A percentile compares a stretch with the other conserved stretches of the same genome.
Evolutionary conservation across 2,329 filamentous ascomycete genomes (phyloP).

Genomic region (Penicillium sp.): DNA sequence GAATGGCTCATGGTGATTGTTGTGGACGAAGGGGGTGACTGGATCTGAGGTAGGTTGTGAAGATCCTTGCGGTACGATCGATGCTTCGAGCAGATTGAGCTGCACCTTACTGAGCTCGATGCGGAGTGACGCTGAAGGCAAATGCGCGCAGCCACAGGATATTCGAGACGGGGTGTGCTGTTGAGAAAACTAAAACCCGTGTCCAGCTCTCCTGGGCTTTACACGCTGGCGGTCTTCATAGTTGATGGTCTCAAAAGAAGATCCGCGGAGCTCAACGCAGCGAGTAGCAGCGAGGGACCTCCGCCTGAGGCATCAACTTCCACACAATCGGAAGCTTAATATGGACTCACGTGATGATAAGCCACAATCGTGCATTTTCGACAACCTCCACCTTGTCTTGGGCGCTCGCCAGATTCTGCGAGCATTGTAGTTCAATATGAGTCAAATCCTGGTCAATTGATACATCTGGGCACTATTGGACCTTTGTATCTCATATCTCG

Average conservation of each 20-base stretch:
- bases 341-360: neutral
- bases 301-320: conserved; percentile 26
- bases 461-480: neutral
- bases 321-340: conserved; percentile 7
- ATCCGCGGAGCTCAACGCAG: conserved; percentile 14
- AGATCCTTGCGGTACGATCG: neutral
- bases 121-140: conserved; percentile 4
- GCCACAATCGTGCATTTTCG: neutral
- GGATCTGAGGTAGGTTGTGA: neutral
- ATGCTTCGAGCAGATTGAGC: conserved; percentile 6
- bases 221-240: conserved; percentile 7
- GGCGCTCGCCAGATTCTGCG: neutral
- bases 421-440: too few relatives aligned
- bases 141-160: conserved; percentile 5
- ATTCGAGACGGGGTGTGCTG: neutral
- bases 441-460: neutral
- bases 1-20: conserved; percentile 37
- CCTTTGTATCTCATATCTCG: neutral
- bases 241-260: conserved; percentile 12
- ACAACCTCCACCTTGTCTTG: neutral
- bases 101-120: conserved; percentile 12
- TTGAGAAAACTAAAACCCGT: neutral
- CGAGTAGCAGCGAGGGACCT: conserved; percentile 4
- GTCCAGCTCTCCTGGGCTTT: conserved; percentile 2
- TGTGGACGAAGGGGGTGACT: neutral